phyloP scores from a whole-genome alignment of 192 early-diverging fungal genomes.

The Gigaspora rosea region DNA sequence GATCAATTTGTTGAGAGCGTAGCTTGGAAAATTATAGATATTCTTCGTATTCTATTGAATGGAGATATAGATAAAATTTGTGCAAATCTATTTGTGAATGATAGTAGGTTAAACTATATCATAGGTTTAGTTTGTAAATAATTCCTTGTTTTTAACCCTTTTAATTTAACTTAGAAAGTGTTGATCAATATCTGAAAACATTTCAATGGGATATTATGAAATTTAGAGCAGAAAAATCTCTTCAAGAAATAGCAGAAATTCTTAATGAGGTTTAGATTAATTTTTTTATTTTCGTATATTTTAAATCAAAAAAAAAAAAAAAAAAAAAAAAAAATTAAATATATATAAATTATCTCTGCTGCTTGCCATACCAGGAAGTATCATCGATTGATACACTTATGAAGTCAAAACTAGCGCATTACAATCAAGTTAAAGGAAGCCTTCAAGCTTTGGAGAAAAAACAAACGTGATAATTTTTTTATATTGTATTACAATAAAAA shows the following conservation, averaged over 20 bases:
- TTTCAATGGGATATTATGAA: conserved; percentile 98
- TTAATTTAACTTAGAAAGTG: conserved; percentile 59
- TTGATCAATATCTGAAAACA: conserved; percentile 83
- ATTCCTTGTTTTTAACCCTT: not conserved
- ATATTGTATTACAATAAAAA: not conserved
- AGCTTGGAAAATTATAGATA: conserved; percentile 82
- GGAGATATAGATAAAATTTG: conserved; percentile 61
- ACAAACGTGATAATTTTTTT: conserved; percentile 58
- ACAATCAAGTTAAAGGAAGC: conserved; percentile 80
- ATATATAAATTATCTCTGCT: not conserved
- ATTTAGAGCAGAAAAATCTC: conserved; percentile 90
- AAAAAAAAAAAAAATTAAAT: not conserved
- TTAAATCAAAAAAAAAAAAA: conserved; percentile 11
- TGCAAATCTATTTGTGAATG: conserved; percentile 70
- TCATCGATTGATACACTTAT: conserved; percentile 83
- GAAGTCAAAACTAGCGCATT: conserved; percentile 88
- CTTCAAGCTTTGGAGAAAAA: conserved; percentile 84
- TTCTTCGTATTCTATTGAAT: conserved; percentile 73
- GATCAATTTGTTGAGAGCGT: conserved; percentile 78
- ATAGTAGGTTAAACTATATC: conserved; percentile 64
- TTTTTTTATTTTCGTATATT: not conserved
- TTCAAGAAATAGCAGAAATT: conserved; percentile 79
- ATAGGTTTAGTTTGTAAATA: not conserved
- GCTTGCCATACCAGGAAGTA: conserved; percentile 66
- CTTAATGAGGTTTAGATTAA: conserved; percentile 67